Percentiles rank a stretch among this genome's conserved stretches.
Evolutionary conservation across 805 yeast genomes (phyloP).

Genomic region (Zygoascus flipseniorum): DNA sequence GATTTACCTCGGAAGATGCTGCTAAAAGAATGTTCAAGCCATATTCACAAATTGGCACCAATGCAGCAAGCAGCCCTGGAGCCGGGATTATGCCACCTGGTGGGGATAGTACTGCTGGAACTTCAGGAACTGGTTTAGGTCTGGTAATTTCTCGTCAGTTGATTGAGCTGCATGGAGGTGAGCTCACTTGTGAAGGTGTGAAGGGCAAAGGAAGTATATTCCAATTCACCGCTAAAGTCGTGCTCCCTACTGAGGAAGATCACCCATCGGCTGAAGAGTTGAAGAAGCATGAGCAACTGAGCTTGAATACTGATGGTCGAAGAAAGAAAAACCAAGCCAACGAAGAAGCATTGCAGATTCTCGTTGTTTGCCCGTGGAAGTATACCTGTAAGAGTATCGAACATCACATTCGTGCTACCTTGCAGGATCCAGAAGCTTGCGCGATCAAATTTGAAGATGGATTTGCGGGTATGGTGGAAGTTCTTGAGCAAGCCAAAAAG

Average conservation of each 20-base stretch:
- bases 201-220: constrained; percentile 26
- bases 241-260: constrained; percentile 21
- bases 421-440: constrained; percentile 15
- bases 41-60: constrained; percentile 22
- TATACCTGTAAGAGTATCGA: constrained; percentile 22
- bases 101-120: constrained; percentile 5
- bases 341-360: constrained; percentile 10
- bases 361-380: constrained; percentile 24
- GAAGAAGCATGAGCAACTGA: constrained; percentile 6
- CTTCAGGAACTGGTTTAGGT: constrained; percentile 29
- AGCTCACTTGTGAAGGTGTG: constrained; percentile 22
- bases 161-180: constrained; percentile 28
- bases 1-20: constrained; percentile 25
- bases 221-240: constrained; percentile 22
- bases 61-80: background rate
- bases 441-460: constrained; percentile 10
- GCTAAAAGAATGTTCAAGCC: constrained; percentile 28
- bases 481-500: background rate
- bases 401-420: constrained; percentile 23
- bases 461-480: constrained; percentile 1
- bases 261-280: constrained; percentile 15
- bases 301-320: background rate
- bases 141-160: constrained; percentile 29
- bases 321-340: background rate
- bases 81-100: background rate